A percentile compares a stretch with the other conserved stretches of the same genome.
Evolutionary conservation across 257 asterid species (phyloP).

Genomic region (Nicotiana otophora): DNA sequence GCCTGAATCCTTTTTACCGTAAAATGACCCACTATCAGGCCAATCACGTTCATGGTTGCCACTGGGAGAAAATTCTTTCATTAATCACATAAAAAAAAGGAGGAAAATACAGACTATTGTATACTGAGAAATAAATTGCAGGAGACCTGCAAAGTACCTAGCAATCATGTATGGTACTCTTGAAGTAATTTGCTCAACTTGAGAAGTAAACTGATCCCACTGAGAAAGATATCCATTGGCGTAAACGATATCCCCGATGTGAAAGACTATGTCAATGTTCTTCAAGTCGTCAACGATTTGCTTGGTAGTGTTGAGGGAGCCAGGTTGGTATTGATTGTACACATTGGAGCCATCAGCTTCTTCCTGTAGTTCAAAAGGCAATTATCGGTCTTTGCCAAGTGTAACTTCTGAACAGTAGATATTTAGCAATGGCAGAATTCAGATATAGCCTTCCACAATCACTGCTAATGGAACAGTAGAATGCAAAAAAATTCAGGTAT

Average conservation of each 20-base stretch:
- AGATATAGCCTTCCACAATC: not conserved
- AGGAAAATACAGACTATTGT: not conserved
- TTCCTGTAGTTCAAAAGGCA: constrained; percentile 37
- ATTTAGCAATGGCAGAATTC: not conserved
- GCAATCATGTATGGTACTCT: constrained; percentile 92
- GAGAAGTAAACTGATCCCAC: constrained; percentile 97
- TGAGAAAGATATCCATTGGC: constrained; percentile 87
- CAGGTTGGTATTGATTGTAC: constrained; percentile 69
- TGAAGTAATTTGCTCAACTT: constrained; percentile 81
- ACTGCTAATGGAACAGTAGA: not conserved
- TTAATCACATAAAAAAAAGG: not conserved
- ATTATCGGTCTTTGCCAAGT: not conserved
- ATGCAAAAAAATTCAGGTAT: not conserved
- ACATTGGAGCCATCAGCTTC: constrained; percentile 96
- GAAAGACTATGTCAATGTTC: constrained; percentile 77
- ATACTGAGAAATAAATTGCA: not conserved
- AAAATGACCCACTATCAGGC: constrained; percentile 89
- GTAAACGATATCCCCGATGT: constrained; percentile 81
- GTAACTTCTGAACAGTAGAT: not conserved
- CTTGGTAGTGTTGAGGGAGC: constrained; percentile 79
- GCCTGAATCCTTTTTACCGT: constrained; percentile 68
- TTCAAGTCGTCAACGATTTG: constrained; percentile 65
- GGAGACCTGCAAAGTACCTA: constrained; percentile 35
- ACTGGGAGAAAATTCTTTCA: constrained; percentile 31
- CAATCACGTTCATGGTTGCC: constrained; percentile 98